Evolutionary conservation across 768 basidiomycete genomes (phyloP), one percentile per base, ranked within the genome.

Genomic region (Macrolepiota fuliginosa): DNA sequence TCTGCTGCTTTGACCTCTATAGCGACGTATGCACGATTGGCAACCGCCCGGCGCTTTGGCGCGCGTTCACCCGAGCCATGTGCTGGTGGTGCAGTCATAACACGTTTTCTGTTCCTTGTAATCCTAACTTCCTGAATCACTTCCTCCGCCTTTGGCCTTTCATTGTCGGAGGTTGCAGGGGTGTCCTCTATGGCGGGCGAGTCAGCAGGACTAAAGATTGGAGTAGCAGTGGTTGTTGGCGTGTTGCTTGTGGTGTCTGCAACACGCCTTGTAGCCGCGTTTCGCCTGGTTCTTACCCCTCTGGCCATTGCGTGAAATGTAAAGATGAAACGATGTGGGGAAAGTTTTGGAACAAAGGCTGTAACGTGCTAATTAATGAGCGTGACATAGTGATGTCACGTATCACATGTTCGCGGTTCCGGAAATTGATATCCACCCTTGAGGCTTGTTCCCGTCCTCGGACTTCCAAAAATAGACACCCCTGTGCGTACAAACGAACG

Each of bases 141-240:
- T 51, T 62, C 65, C 53, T 66, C 53, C 51, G 42, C 36, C 47
- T 73, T 71, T 17, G 55, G 36, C 2, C 45, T 63, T 27, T 75
- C 73, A 47, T 69, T 69, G 49, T 82, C 80, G 62, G 86, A 87
- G 32, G 84, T 86, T 45, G 73, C 73, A 66, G 87, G 85, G 54
- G 85, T 85, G 66, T 79, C 80, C 68, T 79, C 70, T 42, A 62
- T 68, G 35, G 72, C 73, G 45, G 75, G 73, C 35, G 85, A 84
- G 24, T 73, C 72, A 55, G 72, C 70, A 35, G 77, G 73, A 65
- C 83, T 86, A 65, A 85, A 79, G 25, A 81, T 64, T 40, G 86
- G 83, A 12, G 87, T 83, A 32, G 73, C 75, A 42, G 77, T 74
- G 12, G 79, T 75, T 13, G 79, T 75, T 7, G 80, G 72, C 3